A percentile compares a stretch with the other conserved stretches of the same genome.
Evolutionary conservation across 1,284 basidiomycete species (phyloP).

Genomic region (Wolfiporia cocos): DNA sequence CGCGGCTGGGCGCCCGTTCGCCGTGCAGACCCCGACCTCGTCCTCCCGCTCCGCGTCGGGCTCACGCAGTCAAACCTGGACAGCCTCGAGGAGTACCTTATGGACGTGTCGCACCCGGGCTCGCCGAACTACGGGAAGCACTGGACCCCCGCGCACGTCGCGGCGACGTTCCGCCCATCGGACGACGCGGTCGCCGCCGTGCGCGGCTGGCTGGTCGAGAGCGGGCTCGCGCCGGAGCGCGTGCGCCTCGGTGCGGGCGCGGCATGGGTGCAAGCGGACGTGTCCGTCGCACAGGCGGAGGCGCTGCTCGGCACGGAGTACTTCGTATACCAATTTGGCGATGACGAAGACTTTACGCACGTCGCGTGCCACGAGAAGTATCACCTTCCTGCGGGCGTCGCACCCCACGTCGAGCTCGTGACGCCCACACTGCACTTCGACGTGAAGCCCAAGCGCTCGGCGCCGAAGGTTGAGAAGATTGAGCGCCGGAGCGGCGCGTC

Average conservation of each 20-base stretch:
- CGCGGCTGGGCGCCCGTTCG: constrained; percentile 30
- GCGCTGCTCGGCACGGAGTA: constrained; percentile 39
- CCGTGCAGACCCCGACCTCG: constrained; percentile 23
- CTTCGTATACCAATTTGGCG: constrained; percentile 36
- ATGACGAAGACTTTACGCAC: constrained; percentile 25
- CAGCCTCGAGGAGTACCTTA: constrained; percentile 34
- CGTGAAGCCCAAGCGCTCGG: constrained; percentile 13
- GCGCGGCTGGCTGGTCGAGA: constrained; percentile 33
- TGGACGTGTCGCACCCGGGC: constrained; percentile 39
- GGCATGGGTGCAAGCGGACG: constrained; percentile 39
- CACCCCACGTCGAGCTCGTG: constrained; percentile 40
- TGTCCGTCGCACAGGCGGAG: constrained; percentile 39
- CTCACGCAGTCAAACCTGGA: constrained; percentile 39
- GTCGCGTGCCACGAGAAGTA: constrained; percentile 36
- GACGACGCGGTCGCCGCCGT: constrained; percentile 36
- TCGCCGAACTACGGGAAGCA: constrained; percentile 37
- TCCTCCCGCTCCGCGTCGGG: constrained; percentile 38
- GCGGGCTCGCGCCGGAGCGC: constrained; percentile 28
- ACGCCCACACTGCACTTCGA: constrained; percentile 44
- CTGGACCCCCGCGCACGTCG: constrained; percentile 32
- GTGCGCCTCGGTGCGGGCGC: constrained; percentile 28
- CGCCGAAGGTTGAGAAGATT: neutral
- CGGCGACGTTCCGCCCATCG: constrained; percentile 36
- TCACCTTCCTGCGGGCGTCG: constrained; percentile 37
- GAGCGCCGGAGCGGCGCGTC: neutral